phyloP scores from a whole-genome alignment of 208 protist species.

The Zelonia costaricensis region DNA sequence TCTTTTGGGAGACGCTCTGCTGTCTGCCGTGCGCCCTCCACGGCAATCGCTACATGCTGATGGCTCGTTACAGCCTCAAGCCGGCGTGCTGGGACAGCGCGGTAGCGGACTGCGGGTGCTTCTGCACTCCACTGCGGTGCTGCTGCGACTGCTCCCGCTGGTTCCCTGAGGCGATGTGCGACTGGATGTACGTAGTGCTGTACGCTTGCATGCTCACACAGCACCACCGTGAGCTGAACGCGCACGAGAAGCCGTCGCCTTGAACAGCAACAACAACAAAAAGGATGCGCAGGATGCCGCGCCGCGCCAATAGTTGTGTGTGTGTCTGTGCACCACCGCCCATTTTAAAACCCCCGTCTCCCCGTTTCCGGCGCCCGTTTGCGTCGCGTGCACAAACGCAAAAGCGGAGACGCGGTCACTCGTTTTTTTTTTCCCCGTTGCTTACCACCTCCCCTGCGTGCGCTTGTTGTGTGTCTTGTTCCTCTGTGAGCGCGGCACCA shows the following conservation, averaged over 20 bases:
- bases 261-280: neutral
- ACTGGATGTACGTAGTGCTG: conserved; percentile 42
- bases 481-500: no score
- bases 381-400: no score
- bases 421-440: no score
- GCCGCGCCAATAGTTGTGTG: no score
- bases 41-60: conserved; percentile 71
- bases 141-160: conserved; percentile 16
- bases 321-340: no score
- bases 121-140: conserved; percentile 14
- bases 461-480: no score
- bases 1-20: conserved; percentile 45
- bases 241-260: conserved; percentile 28
- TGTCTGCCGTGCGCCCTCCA: conserved; percentile 58
- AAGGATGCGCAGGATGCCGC: neutral
- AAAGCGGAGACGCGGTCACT: no score
- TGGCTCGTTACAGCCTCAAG: conserved; percentile 53
- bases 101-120: conserved; percentile 38
- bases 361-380: no score
- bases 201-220: conserved; percentile 71
- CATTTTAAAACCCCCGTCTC: no score
- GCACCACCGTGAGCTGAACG: conserved; percentile 59
- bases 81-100: conserved; percentile 56
- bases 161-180: conserved; percentile 22
- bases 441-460: no score